A percentile compares a stretch with the other conserved stretches of the same genome.
These are phyloP conservation scores for Lentinula boryana DNA, from an alignment of 768 basidiomycete species.

Conservation along the genomic window DNA sequence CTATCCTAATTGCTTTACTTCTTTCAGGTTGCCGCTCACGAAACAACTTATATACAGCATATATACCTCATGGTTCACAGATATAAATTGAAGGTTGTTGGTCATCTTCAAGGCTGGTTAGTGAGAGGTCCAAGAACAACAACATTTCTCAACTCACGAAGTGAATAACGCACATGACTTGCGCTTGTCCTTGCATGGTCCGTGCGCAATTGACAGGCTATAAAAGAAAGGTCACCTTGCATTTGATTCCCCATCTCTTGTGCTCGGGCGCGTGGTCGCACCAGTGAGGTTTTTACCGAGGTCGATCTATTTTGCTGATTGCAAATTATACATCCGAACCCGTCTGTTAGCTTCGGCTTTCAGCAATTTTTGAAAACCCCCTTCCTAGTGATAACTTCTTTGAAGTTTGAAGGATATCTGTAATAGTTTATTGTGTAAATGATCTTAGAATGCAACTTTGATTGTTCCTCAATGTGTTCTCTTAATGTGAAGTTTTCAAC, in stretches of 20 bases:
- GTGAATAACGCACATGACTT: background rate
- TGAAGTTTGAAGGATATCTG: constrained; percentile 14
- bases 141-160: background rate
- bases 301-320: constrained; percentile 93
- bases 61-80: background rate
- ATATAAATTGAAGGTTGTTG: too few relatives aligned
- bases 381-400: constrained; percentile 20
- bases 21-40: background rate
- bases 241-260: constrained; percentile 34
- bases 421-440: background rate
- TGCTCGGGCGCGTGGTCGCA: constrained; percentile 90
- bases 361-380: constrained; percentile 82
- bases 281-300: constrained; percentile 95
- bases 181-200: background rate
- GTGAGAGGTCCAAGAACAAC: too few relatives aligned
- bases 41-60: background rate
- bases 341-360: constrained; percentile 84
- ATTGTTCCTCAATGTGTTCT: background rate
- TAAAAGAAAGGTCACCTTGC: background rate
- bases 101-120: too few relatives aligned
- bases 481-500: too few relatives aligned
- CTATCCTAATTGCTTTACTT: background rate
- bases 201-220: background rate
- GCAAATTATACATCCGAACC: constrained; percentile 96
- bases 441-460: background rate